A percentile compares a stretch with the other conserved stretches of the same genome.
Conservation (phyloP, 176 grass and related monocot species). For the Tuctoria greenei region DNA sequence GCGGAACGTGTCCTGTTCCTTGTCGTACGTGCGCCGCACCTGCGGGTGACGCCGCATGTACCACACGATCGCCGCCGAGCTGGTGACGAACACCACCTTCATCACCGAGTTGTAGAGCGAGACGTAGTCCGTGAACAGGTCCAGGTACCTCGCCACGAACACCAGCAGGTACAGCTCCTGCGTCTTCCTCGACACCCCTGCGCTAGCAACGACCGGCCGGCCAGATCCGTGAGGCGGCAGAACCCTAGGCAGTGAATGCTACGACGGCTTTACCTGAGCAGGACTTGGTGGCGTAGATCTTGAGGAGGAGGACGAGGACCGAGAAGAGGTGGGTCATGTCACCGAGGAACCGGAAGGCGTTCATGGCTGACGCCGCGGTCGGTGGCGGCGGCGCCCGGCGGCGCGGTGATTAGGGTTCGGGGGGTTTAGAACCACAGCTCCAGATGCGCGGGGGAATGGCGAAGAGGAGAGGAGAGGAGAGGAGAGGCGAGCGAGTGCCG, state of each 20-base stretch:
- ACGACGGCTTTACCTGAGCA: conserved; percentile 60
- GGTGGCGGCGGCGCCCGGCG: neutral
- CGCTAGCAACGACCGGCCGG: neutral
- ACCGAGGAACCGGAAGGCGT: conserved; percentile 83
- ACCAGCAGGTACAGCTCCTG: conserved; percentile 93
- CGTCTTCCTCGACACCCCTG: conserved; percentile 95
- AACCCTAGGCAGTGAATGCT: neutral
- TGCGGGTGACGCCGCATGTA: conserved; percentile 77
- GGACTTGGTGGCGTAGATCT: conserved; percentile 99
- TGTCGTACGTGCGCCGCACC: conserved; percentile 84
- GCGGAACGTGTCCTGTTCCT: conserved; percentile 88
- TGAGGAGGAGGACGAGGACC: conserved; percentile 94
- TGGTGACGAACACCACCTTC: conserved; percentile 88
- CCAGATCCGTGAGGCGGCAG: conserved; percentile 42
- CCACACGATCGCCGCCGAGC: conserved; percentile 90
- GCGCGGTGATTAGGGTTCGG: conserved; percentile 42
- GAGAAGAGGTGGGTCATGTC: conserved; percentile 98
- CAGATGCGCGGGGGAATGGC: conserved; percentile 47
- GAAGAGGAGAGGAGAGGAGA: neutral
- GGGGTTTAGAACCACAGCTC: conserved; percentile 32
- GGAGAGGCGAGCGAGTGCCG: neutral
- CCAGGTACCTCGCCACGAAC: conserved; percentile 82
- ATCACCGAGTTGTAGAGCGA: conserved; percentile 93
- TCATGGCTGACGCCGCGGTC: conserved; percentile 50
- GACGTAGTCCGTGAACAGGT: conserved; percentile 83